Conservation (phyloP, 805 yeast species). For the Schizosaccharomyces osmophilus region DNA sequence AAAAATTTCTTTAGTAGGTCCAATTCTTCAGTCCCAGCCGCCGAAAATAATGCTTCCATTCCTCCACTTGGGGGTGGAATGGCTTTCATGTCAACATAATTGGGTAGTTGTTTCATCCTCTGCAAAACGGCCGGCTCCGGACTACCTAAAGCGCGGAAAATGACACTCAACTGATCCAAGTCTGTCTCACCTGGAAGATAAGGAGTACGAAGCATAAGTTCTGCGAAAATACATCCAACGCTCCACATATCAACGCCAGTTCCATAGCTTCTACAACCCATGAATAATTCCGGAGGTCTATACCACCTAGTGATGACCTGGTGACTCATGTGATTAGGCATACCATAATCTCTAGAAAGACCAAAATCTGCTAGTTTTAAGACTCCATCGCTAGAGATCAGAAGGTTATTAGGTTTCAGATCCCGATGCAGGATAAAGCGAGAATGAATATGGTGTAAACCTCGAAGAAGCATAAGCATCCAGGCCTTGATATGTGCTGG, state of each 20-base stretch:
- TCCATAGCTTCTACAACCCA: conserved; percentile 75
- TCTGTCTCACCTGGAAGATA: conserved; percentile 85
- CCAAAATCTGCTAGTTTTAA: conserved; percentile 95
- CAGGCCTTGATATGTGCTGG: conserved; percentile 80
- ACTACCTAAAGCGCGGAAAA: conserved; percentile 85
- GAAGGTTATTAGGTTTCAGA: conserved; percentile 26
- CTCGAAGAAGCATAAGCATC: conserved; percentile 83
- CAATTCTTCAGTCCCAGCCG: conserved; percentile 21
- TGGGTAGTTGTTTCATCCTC: conserved; percentile 54
- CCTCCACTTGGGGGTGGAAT: background rate
- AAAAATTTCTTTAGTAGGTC: conserved; percentile 43
- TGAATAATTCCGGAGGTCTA: conserved; percentile 77
- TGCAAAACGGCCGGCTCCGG: conserved; percentile 89
- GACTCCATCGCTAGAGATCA: conserved; percentile 67
- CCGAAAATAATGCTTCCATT: conserved; percentile 8
- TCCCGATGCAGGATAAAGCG: conserved; percentile 64
- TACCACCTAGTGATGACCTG: conserved; percentile 97
- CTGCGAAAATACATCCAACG: conserved; percentile 85
- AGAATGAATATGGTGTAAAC: conserved; percentile 86
- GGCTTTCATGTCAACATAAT: background rate
- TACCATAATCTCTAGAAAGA: conserved; percentile 45
- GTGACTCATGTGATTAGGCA: conserved; percentile 41
- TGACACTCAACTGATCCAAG: conserved; percentile 70
- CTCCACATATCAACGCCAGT: conserved; percentile 88
- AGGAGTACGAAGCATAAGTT: conserved; percentile 81